Base-by-base conservation (phyloP, 805 yeast species). In the Candida nonsorbophila region DNA sequence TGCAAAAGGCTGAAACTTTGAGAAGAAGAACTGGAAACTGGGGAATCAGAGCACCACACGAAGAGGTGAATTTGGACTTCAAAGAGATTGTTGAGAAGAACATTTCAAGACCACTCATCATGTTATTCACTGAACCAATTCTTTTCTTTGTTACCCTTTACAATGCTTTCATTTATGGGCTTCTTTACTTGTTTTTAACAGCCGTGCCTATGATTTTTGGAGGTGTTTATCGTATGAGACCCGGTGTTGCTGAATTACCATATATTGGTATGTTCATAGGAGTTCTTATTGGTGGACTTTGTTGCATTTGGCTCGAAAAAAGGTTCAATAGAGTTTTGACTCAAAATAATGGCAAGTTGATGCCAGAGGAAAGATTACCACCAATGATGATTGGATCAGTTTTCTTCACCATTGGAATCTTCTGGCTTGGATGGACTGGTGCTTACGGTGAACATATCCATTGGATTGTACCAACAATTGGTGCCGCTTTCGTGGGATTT, bases 371-470 rank as follows among this genome's bases (percentile, higher is more conserved):
- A 20, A 75, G 95, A 55, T 63, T 87, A 33, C 75, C 79, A 11
- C 77, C 88, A 65, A 74, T 86, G 81, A 72, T 84, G 57, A 55
- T 70, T 24, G 88, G 94, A 18, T 77, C 79, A 14, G 40, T 84
- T 30, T 49, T 70, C 6, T 84, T 87, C 62, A 81, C 94, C 16
- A 63, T 75, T 30, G 95, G 95, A 30, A 62, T 86, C 38, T 67
- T 86, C 46, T 83, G 95, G 95, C 67, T 87, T 53, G 74, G 84
- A 33, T 87, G 95, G 95, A 64, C 90, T 7, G 95, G 95, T 49
- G 71, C 74, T 39, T 87, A 78, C 55, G 79, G 73, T 27, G 55
- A 78, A 20, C 55, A 56, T n/a, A 74, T 84, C 21, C 95, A 80
- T 49, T 87, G 90, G 90, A 79, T 77, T 25, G 81, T 77, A 5